Evolutionary conservation across 192 early-diverging fungal genomes (phyloP).

Genomic region (Globomyces pollinis-pini): DNA sequence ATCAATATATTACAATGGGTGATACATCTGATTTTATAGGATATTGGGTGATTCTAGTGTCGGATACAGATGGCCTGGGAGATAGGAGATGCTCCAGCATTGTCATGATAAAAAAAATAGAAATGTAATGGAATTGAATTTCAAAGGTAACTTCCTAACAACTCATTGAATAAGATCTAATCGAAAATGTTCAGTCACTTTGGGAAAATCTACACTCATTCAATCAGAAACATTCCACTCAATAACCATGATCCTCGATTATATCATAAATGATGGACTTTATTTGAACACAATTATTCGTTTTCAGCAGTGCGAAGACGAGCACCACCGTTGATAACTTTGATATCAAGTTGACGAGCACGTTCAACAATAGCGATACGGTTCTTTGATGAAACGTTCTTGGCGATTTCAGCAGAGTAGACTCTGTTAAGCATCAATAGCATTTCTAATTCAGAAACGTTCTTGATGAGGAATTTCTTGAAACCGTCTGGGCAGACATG

Average conservation of each 20-base stretch:
- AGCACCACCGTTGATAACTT: slow-evolving; percentile 89
- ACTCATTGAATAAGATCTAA: background rate
- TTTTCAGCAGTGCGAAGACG: slow-evolving; percentile 51
- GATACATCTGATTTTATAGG: background rate
- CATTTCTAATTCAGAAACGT: slow-evolving; percentile 85
- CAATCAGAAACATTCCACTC: background rate
- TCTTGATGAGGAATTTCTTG: slow-evolving; percentile 95
- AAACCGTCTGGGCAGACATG: slow-evolving; percentile 97
- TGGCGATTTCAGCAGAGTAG: slow-evolving; percentile 98
- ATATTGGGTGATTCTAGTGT: background rate
- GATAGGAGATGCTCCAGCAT: background rate
- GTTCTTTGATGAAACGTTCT: slow-evolving; percentile 93
- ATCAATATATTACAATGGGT: background rate
- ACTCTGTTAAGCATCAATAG: slow-evolving; percentile 99
- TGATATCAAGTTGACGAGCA: slow-evolving; percentile 92
- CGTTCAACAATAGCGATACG: slow-evolving; percentile 86
- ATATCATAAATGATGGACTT: background rate
- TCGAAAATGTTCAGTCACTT: background rate
- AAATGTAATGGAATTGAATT: background rate
- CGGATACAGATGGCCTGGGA: background rate
- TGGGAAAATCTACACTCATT: background rate
- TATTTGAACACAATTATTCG: slow-evolving; percentile 5
- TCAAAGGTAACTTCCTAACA: background rate
- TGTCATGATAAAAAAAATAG: background rate
- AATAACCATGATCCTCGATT: background rate